phyloP scores from a whole-genome alignment of 1,284 basidiomycete genomes.

The Cryptococcus sp. region DNA sequence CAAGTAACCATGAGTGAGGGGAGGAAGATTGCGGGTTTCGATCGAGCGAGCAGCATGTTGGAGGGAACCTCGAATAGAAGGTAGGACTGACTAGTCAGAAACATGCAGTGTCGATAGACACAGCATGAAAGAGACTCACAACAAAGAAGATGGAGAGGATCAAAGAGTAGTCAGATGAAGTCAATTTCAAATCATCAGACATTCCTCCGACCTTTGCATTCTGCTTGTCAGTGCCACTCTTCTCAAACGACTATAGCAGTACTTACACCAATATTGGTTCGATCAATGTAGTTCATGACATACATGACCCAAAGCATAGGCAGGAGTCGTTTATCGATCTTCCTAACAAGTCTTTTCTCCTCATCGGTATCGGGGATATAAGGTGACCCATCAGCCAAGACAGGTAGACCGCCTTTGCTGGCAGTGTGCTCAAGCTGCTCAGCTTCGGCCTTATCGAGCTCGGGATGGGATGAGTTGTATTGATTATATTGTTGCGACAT shows the following conservation, averaged over 20 bases:
- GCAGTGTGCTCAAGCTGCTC: neutral
- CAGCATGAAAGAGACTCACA: no score
- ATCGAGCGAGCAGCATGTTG: slow-evolving; percentile 38
- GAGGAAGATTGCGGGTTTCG: slow-evolving; percentile 42
- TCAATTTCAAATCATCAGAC: slow-evolving; percentile 38
- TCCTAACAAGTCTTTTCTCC: slow-evolving; percentile 43
- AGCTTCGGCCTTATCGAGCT: neutral
- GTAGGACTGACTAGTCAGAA: slow-evolving; percentile 33
- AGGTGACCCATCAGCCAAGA: slow-evolving; percentile 5
- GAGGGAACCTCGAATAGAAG: slow-evolving; percentile 47
- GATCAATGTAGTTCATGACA: slow-evolving; percentile 26
- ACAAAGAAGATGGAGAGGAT: slow-evolving; percentile 47
- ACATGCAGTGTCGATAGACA: neutral
- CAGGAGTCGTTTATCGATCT: slow-evolving; percentile 44
- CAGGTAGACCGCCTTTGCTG: neutral
- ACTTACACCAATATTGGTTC: slow-evolving; percentile 46
- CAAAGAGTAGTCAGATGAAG: slow-evolving; percentile 39
- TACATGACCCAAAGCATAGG: slow-evolving; percentile 47
- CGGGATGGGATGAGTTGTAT: neutral
- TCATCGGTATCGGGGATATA: slow-evolving; percentile 38
- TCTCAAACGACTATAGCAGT: neutral
- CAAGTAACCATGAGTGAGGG: slow-evolving; percentile 38
- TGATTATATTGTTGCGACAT: neutral
- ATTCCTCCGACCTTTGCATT: slow-evolving; percentile 50
- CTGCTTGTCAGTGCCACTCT: slow-evolving; percentile 2